Percentiles rank a stretch among this genome's conserved stretches.
Evolutionary conservation across 192 early-diverging fungal genomes (phyloP).

Genomic region (Umbelopsis isabellina): DNA sequence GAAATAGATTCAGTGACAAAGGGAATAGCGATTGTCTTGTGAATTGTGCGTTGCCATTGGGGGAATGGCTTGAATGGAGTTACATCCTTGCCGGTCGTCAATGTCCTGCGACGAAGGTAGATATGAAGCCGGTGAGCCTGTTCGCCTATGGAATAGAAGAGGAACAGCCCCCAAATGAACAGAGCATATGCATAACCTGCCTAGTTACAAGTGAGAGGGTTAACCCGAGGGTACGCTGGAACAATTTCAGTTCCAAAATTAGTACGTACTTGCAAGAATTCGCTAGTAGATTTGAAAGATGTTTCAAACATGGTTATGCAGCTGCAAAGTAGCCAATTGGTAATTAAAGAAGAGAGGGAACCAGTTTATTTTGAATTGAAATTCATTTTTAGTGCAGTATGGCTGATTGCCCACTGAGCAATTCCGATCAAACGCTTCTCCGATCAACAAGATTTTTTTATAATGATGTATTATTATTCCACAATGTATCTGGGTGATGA

Average conservation of each 20-base stretch:
- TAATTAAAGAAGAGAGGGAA: constrained; percentile 5
- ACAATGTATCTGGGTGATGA: background rate
- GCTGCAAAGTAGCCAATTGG: background rate
- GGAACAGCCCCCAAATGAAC: constrained; percentile 35
- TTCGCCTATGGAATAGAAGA: constrained; percentile 30
- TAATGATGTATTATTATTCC: background rate
- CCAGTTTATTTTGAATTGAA: background rate
- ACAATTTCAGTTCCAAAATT: background rate
- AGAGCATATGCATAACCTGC: constrained; percentile 30
- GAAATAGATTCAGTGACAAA: constrained; percentile 17
- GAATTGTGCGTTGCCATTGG: background rate
- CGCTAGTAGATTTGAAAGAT: background rate
- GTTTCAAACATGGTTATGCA: constrained; percentile 7
- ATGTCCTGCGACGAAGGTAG: constrained; percentile 22
- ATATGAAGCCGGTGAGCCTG: constrained; percentile 25
- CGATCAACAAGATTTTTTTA: background rate
- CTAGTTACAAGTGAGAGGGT: background rate
- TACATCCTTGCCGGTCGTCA: background rate
- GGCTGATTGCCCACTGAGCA: background rate
- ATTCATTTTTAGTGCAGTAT: background rate
- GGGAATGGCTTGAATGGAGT: background rate
- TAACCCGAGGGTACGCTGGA: background rate
- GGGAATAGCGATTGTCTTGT: background rate
- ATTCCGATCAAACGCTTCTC: background rate
- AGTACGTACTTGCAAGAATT: constrained; percentile 17